Conservation (phyloP, 495 filamentous ascomycete species). For the Aspergillus ostianus region DNA sequence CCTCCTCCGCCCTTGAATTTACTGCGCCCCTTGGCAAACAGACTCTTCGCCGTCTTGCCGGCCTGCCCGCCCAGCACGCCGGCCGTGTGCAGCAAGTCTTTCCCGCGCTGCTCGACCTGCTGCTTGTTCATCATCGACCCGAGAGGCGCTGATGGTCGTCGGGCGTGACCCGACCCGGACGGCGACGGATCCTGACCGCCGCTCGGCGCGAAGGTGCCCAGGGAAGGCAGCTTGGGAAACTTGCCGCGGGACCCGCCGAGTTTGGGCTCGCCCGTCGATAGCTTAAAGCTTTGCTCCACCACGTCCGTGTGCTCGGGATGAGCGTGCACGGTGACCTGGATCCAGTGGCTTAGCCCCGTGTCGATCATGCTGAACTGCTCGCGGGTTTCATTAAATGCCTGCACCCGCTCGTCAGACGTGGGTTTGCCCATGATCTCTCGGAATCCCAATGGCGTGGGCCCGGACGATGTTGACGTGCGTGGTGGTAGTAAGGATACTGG, state of each 20-base stretch:
- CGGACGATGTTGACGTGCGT: constrained; percentile 20
- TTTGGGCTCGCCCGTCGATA: constrained; percentile 28
- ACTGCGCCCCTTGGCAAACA: constrained; percentile 83
- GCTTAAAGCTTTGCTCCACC: constrained; percentile 33
- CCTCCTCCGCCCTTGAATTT: constrained; percentile 64
- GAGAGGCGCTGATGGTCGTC: constrained; percentile 37
- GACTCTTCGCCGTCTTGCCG: constrained; percentile 75
- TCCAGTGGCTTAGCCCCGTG: constrained; percentile 74
- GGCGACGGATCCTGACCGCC: constrained; percentile 41
- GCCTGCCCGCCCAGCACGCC: constrained; percentile 69
- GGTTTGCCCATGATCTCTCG: constrained; percentile 69
- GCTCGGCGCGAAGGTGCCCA: constrained; percentile 33
- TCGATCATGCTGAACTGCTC: constrained; percentile 68
- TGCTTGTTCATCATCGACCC: constrained; percentile 42
- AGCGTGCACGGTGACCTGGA: constrained; percentile 47
- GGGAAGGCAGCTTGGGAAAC: constrained; percentile 44
- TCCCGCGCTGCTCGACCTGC: constrained; percentile 69
- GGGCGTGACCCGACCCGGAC: constrained; percentile 29
- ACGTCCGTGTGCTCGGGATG: constrained; percentile 54
- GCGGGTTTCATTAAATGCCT: constrained; percentile 66
- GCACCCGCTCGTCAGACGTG: constrained; percentile 60
- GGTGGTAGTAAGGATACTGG: constrained; percentile 4
- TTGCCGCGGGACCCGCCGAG: constrained; percentile 41
- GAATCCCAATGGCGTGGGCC: constrained; percentile 55
- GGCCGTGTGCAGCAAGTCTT: constrained; percentile 79